Percentiles rank a stretch among this genome's conserved stretches.
Conservation (phyloP, 1,139 yeast species). For the Maudiozyma humilis region DNA sequence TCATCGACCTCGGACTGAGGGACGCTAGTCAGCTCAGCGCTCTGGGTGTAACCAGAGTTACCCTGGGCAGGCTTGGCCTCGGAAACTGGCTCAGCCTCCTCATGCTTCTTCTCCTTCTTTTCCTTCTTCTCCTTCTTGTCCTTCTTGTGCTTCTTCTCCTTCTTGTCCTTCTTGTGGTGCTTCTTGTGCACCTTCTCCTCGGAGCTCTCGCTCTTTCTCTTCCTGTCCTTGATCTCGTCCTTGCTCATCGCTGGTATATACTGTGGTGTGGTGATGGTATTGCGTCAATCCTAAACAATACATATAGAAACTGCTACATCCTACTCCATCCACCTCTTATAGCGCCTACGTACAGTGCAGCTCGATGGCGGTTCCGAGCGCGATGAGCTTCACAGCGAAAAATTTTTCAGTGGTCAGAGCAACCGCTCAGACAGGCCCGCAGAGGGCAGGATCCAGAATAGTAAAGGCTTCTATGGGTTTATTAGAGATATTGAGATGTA, state of each 20-base stretch:
- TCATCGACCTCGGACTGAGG: slow-evolving; percentile 51
- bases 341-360: too few species aligned
- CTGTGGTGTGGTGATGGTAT: neutral
- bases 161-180: slow-evolving; percentile 29
- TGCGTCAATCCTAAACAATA: too few species aligned
- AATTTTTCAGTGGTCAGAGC: neutral
- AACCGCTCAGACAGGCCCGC: neutral
- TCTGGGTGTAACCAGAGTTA: slow-evolving; percentile 13
- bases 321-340: too few species aligned
- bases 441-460: too few species aligned
- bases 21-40: slow-evolving; percentile 27
- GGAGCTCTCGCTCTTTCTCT: slow-evolving; percentile 28
- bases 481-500: neutral
- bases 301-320: too few species aligned
- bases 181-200: slow-evolving; percentile 27
- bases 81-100: slow-evolving; percentile 10
- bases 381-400: neutral
- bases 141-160: slow-evolving; percentile 32
- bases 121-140: slow-evolving; percentile 28
- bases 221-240: slow-evolving; percentile 35
- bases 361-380: too few species aligned
- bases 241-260: slow-evolving; percentile 32
- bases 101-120: slow-evolving; percentile 23
- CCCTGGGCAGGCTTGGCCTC: slow-evolving; percentile 6
- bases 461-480: too few species aligned